Conservation (phyloP, 768 basidiomycete genomes). For the Pholiota microspora region DNA sequence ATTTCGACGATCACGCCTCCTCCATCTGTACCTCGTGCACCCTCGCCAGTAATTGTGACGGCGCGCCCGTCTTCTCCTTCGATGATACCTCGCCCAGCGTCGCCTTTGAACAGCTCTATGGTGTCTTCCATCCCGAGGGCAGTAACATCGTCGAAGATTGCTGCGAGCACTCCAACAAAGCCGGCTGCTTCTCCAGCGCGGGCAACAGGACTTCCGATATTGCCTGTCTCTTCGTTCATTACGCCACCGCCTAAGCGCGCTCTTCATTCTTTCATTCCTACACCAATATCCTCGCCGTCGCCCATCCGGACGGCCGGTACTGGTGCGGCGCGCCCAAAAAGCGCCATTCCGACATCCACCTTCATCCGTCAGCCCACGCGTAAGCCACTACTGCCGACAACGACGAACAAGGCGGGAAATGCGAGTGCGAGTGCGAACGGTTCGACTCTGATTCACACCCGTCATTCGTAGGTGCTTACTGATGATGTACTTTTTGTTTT, state of each 20-base stretch:
- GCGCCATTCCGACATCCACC: conserved; percentile 29
- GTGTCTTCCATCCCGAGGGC: conserved; percentile 28
- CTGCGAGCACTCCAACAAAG: neutral
- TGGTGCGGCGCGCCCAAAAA: conserved; percentile 27
- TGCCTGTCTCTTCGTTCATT: conserved; percentile 18
- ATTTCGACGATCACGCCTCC: conserved; percentile 8
- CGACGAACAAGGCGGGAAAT: conserved; percentile 19
- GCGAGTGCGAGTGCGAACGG: conserved; percentile 42
- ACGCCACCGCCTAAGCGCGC: conserved; percentile 55
- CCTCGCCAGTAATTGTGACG: conserved; percentile 1
- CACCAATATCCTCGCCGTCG: conserved; percentile 47
- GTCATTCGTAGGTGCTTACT: conserved; percentile 59
- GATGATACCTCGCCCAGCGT: conserved; percentile 25
- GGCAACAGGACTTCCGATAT: neutral
- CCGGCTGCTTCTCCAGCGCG: neutral
- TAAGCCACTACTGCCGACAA: conserved; percentile 31
- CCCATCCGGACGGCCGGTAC: conserved; percentile 29
- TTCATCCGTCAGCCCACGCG: conserved; percentile 46
- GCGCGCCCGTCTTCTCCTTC: conserved; percentile 18
- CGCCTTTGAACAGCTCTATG: conserved; percentile 17
- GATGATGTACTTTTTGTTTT: conserved; percentile 35
- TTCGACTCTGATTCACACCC: conserved; percentile 57
- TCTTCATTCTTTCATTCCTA: conserved; percentile 60
- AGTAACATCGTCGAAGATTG: neutral
- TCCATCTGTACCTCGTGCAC: conserved; percentile 1